These are phyloP conservation scores for Epichloe hybrida DNA, from an alignment of 2,329 filamentous ascomycete genomes.

Conservation along the genomic window DNA sequence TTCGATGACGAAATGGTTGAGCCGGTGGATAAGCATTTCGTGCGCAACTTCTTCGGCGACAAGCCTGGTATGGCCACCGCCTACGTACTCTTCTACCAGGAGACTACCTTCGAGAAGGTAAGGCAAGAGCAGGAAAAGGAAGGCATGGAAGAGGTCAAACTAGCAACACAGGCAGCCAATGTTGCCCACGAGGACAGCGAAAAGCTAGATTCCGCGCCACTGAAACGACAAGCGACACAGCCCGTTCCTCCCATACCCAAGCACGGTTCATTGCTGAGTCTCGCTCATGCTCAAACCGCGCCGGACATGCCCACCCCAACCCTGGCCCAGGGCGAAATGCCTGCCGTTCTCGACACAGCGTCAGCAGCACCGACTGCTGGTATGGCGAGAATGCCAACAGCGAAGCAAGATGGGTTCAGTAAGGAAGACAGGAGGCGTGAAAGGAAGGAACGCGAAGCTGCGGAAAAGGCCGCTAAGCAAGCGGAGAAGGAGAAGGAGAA, in stretches of 20 bases:
- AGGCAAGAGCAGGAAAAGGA: conserved; percentile 74
- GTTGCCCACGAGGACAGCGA: conserved; percentile 36
- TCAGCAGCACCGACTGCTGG: neutral
- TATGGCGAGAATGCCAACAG: conserved; percentile 11
- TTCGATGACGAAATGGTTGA: conserved; percentile 99
- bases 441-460: conserved; percentile 51
- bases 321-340: conserved; percentile 6
- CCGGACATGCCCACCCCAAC: conserved; percentile 24
- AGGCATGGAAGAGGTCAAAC: conserved; percentile 47
- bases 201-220: conserved; percentile 26
- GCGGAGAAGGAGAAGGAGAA: conserved; percentile 25
- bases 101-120: conserved; percentile 59
- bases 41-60: conserved; percentile 94
- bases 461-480: conserved; percentile 43
- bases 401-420: conserved; percentile 22
- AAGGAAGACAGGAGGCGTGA: conserved; percentile 52
- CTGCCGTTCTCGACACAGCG: conserved; percentile 5
- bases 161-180: conserved; percentile 43
- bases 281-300: conserved; percentile 55
- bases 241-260: conserved; percentile 33
- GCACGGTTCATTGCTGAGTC: conserved; percentile 38
- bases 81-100: conserved; percentile 96
- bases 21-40: conserved; percentile 91
- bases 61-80: conserved; percentile 83
- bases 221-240: conserved; percentile 38